Evolutionary conservation across 495 filamentous ascomycete species (phyloP).

Genomic region (Trichoderma orchidacearum): DNA sequence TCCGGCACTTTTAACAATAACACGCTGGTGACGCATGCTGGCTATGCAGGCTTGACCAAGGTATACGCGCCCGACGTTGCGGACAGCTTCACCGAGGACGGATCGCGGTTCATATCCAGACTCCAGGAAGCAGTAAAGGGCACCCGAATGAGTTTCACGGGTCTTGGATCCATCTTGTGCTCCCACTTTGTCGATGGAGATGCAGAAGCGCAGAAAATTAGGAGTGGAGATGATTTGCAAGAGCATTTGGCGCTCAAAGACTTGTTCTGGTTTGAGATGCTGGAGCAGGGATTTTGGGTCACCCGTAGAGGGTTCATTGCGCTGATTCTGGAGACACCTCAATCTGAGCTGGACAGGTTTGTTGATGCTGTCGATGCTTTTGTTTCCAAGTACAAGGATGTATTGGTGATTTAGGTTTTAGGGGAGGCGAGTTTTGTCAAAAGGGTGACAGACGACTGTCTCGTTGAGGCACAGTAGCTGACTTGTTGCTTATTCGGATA

Average conservation of each 20-base stretch:
- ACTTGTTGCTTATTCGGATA: too few relatives aligned
- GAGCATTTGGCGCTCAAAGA: constrained; percentile 35
- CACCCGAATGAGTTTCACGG: constrained; percentile 24
- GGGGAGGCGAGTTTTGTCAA: too few relatives aligned
- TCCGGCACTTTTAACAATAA: constrained; percentile 62
- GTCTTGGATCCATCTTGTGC: constrained; percentile 28
- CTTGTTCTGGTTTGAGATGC: constrained; percentile 25
- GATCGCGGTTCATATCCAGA: constrained; percentile 18
- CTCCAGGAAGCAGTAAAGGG: constrained; percentile 16
- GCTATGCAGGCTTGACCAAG: constrained; percentile 26
- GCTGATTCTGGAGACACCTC: constrained; percentile 21
- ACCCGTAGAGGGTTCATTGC: constrained; percentile 19
- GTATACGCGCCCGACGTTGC: constrained; percentile 28
- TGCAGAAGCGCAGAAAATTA: constrained; percentile 7
- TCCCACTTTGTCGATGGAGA: constrained; percentile 17
- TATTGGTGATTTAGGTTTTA: neutral
- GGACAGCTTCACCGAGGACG: constrained; percentile 20
- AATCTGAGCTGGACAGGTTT: constrained; percentile 19
- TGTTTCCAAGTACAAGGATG: neutral
- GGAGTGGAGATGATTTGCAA: constrained; percentile 25
- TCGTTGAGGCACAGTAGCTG: too few relatives aligned
- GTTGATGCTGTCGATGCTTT: constrained; percentile 5
- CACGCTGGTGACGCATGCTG: constrained; percentile 42
- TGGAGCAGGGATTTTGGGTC: constrained; percentile 26
- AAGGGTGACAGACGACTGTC: too few relatives aligned